phyloP scores from a whole-genome alignment of 2,329 filamentous ascomycete species.

The Gaeumannomyces sp. region DNA sequence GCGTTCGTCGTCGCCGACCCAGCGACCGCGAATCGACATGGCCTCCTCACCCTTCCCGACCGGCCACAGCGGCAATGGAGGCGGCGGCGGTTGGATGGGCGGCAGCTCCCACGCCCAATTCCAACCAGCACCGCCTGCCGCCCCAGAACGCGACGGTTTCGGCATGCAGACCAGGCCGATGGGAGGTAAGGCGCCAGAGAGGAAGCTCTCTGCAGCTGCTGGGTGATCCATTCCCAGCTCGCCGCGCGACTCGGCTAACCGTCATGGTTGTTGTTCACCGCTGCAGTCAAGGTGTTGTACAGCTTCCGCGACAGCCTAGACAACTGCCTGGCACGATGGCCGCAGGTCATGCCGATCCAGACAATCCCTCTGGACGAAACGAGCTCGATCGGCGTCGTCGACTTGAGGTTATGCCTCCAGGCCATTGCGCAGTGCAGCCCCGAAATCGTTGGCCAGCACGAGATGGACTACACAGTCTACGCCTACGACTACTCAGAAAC shows the following conservation, averaged over 20 bases:
- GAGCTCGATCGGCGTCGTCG: slow-evolving; percentile 78
- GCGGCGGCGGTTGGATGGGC: slow-evolving; percentile 1
- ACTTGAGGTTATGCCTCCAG: slow-evolving; percentile 79
- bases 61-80: background rate
- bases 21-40: slow-evolving; percentile 1
- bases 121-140: slow-evolving; percentile 5
- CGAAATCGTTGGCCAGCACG: slow-evolving; percentile 69
- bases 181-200: slow-evolving; percentile 22
- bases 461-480: slow-evolving; percentile 89
- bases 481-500: slow-evolving; percentile 95
- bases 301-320: slow-evolving; percentile 85
- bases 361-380: slow-evolving; percentile 75
- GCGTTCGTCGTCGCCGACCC: background rate
- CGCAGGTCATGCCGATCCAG: slow-evolving; percentile 71
- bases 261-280: background rate
- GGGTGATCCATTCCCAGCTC: background rate
- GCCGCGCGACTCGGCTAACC: slow-evolving; percentile 2
- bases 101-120: slow-evolving; percentile 1
- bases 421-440: slow-evolving; percentile 75
- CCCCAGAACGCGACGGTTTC: slow-evolving; percentile 21
- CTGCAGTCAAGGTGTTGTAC: slow-evolving; percentile 87
- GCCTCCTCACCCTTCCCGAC: slow-evolving; percentile 7
- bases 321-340: slow-evolving; percentile 82
- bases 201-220: background rate
- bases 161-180: slow-evolving; percentile 26